Conservation (phyloP, 2,329 filamentous ascomycete species). For the Cadophora malorum region DNA sequence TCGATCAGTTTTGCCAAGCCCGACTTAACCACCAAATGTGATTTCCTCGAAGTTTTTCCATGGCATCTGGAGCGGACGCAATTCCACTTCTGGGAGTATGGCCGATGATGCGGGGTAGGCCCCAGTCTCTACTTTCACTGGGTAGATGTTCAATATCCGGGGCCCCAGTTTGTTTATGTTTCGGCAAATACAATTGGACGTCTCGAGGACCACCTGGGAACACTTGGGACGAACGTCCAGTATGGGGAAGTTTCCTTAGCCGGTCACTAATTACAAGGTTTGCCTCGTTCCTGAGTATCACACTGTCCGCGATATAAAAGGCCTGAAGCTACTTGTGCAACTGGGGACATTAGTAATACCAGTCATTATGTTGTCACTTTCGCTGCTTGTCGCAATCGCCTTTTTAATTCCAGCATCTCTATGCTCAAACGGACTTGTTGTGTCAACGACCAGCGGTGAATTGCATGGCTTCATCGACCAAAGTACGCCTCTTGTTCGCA, state of each 20-base stretch:
- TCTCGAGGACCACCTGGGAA: not conserved
- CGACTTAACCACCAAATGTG: not conserved
- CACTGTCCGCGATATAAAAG: not conserved
- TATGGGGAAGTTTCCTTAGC: not conserved
- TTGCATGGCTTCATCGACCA: conserved; percentile 31
- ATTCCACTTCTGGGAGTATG: not conserved
- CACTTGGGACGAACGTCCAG: not conserved
- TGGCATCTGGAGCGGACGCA: not conserved
- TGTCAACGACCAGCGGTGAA: conserved; percentile 30
- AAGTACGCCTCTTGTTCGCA: conserved; percentile 33
- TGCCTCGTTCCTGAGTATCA: not conserved
- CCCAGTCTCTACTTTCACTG: not conserved
- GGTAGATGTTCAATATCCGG: not conserved
- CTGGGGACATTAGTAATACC: too few species aligned
- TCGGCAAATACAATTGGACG: not conserved
- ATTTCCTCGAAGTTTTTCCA: not conserved
- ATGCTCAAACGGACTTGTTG: conserved; percentile 18
- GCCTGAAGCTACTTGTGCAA: not conserved
- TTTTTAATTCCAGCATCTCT: conserved; percentile 2
- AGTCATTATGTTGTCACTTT: conserved; percentile 1
- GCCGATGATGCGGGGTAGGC: conserved; percentile 6
- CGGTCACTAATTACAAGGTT: not conserved
- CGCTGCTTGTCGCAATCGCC: conserved; percentile 5
- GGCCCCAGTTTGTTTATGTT: not conserved
- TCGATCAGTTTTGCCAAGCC: not conserved